Percentiles rank a stretch among this genome's conserved stretches.
phyloP scores from a whole-genome alignment of 148 eudicot species.

The Linanthus parryae region DNA sequence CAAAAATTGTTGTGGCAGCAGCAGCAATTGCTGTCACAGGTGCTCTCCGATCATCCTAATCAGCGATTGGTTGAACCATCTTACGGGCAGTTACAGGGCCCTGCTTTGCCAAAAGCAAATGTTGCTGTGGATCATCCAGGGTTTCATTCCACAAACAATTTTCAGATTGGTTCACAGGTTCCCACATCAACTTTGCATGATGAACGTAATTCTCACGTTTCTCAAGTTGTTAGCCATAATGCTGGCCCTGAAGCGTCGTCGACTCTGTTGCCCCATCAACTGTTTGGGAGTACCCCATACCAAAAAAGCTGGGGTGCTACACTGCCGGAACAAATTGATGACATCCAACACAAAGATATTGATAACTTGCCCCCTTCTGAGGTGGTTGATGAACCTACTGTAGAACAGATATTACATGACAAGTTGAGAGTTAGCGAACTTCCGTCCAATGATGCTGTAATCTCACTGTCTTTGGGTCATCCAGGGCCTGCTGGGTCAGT shows the following conservation, averaged over 20 bases:
- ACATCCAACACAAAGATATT: slow-evolving; percentile 13
- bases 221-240: slow-evolving; percentile 26
- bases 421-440: slow-evolving; percentile 16
- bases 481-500: slow-evolving; percentile 17
- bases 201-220: slow-evolving; percentile 25
- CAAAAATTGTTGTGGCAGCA: slow-evolving; percentile 60
- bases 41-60: slow-evolving; percentile 52
- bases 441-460: slow-evolving; percentile 8
- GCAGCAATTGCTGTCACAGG: slow-evolving; percentile 72
- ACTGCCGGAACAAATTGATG: slow-evolving; percentile 26
- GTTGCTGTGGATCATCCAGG: slow-evolving; percentile 25
- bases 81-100: slow-evolving; percentile 40
- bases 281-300: slow-evolving; percentile 23
- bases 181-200: slow-evolving; percentile 33
- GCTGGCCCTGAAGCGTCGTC: slow-evolving; percentile 35
- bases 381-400: slow-evolving; percentile 14
- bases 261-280: slow-evolving; percentile 61
- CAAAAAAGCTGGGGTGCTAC: slow-evolving; percentile 28
- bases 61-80: slow-evolving; percentile 47
- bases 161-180: slow-evolving; percentile 44
- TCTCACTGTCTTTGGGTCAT: slow-evolving; percentile 18
- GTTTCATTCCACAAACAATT: slow-evolving; percentile 39
- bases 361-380: slow-evolving; percentile 20
- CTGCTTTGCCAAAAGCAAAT: slow-evolving; percentile 41
- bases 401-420: slow-evolving; percentile 21